Evolutionary conservation across 2,329 filamentous ascomycete species (phyloP).

Genomic region (Hypoxylon sp.): DNA sequence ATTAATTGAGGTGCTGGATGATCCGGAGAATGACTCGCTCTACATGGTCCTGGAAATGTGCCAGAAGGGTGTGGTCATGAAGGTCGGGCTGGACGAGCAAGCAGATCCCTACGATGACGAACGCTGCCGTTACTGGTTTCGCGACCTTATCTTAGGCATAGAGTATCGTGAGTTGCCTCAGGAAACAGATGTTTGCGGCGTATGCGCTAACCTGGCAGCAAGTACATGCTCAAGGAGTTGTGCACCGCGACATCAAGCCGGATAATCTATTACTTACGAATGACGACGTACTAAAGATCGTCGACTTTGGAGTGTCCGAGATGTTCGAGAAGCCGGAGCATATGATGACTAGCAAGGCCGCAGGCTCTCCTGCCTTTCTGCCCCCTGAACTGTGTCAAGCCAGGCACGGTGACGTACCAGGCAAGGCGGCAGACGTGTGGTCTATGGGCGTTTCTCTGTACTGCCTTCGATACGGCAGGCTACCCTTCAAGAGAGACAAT

Average conservation of each 20-base stretch:
- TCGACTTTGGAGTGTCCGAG: constrained; percentile 98
- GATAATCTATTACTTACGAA: constrained; percentile 92
- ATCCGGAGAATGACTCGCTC: constrained; percentile 92
- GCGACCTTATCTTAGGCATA: constrained; percentile 92
- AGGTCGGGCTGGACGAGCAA: constrained; percentile 85
- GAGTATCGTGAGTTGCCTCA: constrained; percentile 77
- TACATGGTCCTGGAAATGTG: constrained; percentile 99
- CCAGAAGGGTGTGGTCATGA: constrained; percentile 97
- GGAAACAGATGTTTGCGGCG: background rate
- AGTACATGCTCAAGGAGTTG: constrained; percentile 94
- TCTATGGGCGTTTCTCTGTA: constrained; percentile 97
- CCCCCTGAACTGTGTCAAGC: constrained; percentile 91
- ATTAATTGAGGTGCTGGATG: constrained; percentile 93
- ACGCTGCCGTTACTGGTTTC: constrained; percentile 89
- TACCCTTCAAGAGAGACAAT: constrained; percentile 84
- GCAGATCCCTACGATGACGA: constrained; percentile 87
- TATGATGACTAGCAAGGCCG: constrained; percentile 93
- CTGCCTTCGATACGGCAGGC: constrained; percentile 86
- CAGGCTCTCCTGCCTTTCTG: constrained; percentile 93
- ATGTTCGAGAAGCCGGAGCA: constrained; percentile 90
- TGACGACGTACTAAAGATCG: constrained; percentile 94
- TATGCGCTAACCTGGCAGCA: constrained; percentile 36
- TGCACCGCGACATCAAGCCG: constrained; percentile 97
- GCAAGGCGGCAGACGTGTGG: constrained; percentile 94
- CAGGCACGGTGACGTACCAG: constrained; percentile 87